Percentiles rank a stretch among this genome's conserved stretches.
Evolutionary conservation across 805 yeast species (phyloP).

Genomic region (Candida manassasensis): DNA sequence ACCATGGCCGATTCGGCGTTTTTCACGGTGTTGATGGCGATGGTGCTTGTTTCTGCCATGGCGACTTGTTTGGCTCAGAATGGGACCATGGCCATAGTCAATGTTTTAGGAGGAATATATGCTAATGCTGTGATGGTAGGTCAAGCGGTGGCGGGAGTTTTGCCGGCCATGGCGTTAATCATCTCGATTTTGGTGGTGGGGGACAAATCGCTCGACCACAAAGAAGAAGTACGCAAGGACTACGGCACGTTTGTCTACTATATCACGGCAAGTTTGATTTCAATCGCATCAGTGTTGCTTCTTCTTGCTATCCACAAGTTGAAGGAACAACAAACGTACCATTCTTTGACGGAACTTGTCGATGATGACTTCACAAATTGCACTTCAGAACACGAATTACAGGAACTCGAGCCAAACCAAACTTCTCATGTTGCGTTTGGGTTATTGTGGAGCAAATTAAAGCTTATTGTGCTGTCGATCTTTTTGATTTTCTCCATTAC

Average conservation of each 20-base stretch:
- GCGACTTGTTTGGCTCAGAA: slow-evolving; percentile 85
- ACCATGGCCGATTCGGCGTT: slow-evolving; percentile 36
- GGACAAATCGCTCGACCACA: slow-evolving; percentile 18
- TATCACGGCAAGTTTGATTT: slow-evolving; percentile 46
- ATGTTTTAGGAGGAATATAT: slow-evolving; percentile 66
- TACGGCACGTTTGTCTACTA: slow-evolving; percentile 44
- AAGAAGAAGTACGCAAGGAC: slow-evolving; percentile 28
- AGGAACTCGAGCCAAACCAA: slow-evolving; percentile 15
- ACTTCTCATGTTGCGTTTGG: slow-evolving; percentile 51
- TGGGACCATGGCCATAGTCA: slow-evolving; percentile 84
- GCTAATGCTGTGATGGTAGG: slow-evolving; percentile 94
- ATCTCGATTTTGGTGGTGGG: slow-evolving; percentile 45
- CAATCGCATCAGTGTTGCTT: slow-evolving; percentile 37
- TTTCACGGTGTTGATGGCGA: slow-evolving; percentile 52
- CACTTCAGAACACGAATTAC: slow-evolving; percentile 7
- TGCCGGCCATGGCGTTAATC: slow-evolving; percentile 73
- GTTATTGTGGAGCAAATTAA: slow-evolving; percentile 57
- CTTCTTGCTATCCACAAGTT: slow-evolving; percentile 31
- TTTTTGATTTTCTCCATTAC: slow-evolving; percentile 72
- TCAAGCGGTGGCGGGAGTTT: slow-evolving; percentile 89
- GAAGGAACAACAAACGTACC: slow-evolving; percentile 18
- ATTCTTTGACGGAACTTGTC: slow-evolving; percentile 12
- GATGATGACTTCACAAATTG: slow-evolving; percentile 8
- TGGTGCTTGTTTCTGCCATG: slow-evolving; percentile 61
- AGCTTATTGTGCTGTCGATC: slow-evolving; percentile 62